Base-by-base conservation (phyloP, 179 eudicot genomes). In the Nepenthes alata region DNA sequence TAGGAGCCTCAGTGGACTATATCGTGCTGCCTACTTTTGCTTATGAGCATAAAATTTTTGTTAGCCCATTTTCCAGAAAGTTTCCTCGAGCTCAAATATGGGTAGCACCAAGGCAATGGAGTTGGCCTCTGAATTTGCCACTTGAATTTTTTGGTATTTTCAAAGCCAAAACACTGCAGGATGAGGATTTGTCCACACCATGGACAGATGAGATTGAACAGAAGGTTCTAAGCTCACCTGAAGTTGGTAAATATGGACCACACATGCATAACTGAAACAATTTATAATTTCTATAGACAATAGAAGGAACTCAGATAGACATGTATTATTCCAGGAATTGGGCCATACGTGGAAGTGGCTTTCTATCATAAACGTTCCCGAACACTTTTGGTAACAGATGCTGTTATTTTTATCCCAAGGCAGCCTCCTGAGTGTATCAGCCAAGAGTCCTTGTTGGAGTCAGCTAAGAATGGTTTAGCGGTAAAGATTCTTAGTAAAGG, bases 51-150 rank as follows among this genome's bases (percentile, higher is more conserved):
- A 93, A 93, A 70, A 93, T 93, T 67, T 93, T 93, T 60, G 89
- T 93, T n/a, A 95, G 98, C 51, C 98, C 98, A n/a, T 93, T 93
- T 67, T 89, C 98, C 13, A 83, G 98, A 73, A 84, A 93, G 79
- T 93, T 93, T 70, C 98, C 98, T 10, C 67, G 72, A 57, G 98
- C 96, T 55, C 88, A 81, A 69, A 69, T 85, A 72, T 93, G 96
- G 96, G 98, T 89, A 58, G 96, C 98, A 61, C 98, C 98, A 57
- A 80, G 96, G 74, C 98, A 89, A 57, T 93, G 98, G 98, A 93
- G 98, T 64, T 93, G 98, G 98, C 98, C 98, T 66, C 70, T 93
- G 53, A 93, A 93, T 78, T 78, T 93, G 70, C 98, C 98, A 11
- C 88, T 83, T 9, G 93, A 89, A 62, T 89, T 93, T 72, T 93